A percentile compares a stretch with the other conserved stretches of the same genome.
Evolutionary conservation across 2,329 filamentous ascomycete genomes (phyloP).

Genomic region (Trichoderma gracile): DNA sequence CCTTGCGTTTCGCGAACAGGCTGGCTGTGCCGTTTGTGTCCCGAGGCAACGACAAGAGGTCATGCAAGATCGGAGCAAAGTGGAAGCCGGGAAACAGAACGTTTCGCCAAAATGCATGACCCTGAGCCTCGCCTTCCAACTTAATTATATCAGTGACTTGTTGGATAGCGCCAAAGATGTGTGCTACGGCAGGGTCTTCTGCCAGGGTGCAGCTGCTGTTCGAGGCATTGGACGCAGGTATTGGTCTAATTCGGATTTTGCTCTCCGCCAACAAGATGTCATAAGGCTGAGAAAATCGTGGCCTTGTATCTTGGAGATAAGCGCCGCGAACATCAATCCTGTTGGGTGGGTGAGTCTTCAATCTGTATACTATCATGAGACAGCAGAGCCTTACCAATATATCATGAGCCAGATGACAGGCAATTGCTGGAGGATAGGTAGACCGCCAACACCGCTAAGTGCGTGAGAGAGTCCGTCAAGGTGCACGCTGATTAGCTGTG

Average conservation of each 20-base stretch:
- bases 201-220: background rate
- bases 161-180: slow-evolving; percentile 5
- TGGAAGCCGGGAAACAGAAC: slow-evolving; percentile 18
- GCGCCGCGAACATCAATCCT: slow-evolving; percentile 12
- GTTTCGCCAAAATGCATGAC: background rate
- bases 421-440: background rate
- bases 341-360: background rate
- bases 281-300: slow-evolving; percentile 17
- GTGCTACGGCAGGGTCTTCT: background rate
- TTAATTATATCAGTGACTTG: slow-evolving; percentile 2
- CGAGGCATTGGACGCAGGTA: background rate
- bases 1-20: background rate
- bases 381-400: background rate
- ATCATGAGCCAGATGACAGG: slow-evolving; percentile 18
- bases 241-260: background rate
- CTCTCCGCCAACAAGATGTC: background rate
- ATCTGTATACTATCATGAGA: background rate
- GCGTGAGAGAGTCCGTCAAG: slow-evolving; percentile 18
- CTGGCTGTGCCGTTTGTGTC: background rate
- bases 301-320: slow-evolving; percentile 9
- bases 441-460: slow-evolving; percentile 2
- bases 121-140: background rate
- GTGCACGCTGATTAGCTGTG: slow-evolving; percentile 15
- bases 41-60: slow-evolving; percentile 14
- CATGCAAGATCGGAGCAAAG: slow-evolving; percentile 4